Base-by-base conservation (phyloP, 192 early-diverging fungal species). In the Coemansia sp. region DNA sequence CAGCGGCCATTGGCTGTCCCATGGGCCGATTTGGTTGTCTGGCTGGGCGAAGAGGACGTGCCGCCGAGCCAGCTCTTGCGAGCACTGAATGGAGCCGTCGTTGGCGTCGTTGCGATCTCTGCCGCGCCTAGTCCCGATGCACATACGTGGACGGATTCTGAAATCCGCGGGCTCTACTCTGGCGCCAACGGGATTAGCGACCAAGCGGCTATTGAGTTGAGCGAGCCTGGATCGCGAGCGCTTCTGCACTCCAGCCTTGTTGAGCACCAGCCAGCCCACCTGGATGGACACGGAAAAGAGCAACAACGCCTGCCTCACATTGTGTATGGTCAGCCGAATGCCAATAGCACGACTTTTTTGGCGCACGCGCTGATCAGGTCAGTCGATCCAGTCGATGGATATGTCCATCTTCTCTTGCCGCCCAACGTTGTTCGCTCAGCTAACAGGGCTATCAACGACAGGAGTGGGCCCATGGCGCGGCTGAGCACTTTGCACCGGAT, bases 51-150 rank as follows among this genome's bases (percentile, higher is more conserved):
- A 53, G 87, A 86, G 53, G 88, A 94, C 22, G 82, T 98, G 3
- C 87, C 91, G 8, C 72, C 81, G 2, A 88, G 87, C 60, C 93
- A 98, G 68, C 57, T 90, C 2, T 70, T 94, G 24, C 84, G 89
- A 59, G 89, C 90, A 0, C 76, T 97, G 19, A 98, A 96, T 71
- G 95, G 91, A 2, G 83, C 82, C 26, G 36, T 97, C 4, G 93
- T 97, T 0, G 94, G 84, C 0, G 73, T 97, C 4, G 83, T 95
- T 8, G 84, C 63, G 7, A 65, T 70, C 21, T 60, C 69, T 0
- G 52, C 41, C n/a, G 65, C 60, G 18, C 73, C 65, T 5, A 58
- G 50, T 29, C 42, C 69, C 1, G 36, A 38, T 9, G 66, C 60
- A 0, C 69, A 67, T 21, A 55, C 53, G 10, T 81, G 77, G 79